Conservation (phyloP, 164 flowering plant species). For the Houttuynia cordata region DNA sequence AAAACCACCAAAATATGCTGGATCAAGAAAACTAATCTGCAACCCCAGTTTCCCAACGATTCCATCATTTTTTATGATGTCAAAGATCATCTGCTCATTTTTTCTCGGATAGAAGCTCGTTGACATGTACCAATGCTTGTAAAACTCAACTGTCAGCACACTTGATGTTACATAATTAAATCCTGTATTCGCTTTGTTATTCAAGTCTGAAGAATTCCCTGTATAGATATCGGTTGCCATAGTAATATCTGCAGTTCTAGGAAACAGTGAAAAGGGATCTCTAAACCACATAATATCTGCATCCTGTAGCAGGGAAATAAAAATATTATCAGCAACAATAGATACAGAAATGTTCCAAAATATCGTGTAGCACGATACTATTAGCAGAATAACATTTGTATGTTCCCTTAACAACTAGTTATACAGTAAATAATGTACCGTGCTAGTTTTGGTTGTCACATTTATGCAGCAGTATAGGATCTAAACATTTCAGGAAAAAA, state of each 20-base stretch:
- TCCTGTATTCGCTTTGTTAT: conserved; percentile 21
- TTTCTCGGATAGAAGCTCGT: conserved; percentile 11
- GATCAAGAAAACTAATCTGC: conserved; percentile 15
- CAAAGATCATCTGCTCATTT: conserved; percentile 13
- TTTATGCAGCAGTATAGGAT: too few species aligned
- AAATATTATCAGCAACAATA: neutral
- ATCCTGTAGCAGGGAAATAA: conserved; percentile 18
- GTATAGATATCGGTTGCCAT: conserved; percentile 16
- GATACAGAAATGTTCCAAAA: too few species aligned
- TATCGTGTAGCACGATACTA: neutral
- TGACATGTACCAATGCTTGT: conserved; percentile 18
- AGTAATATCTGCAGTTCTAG: conserved; percentile 1
- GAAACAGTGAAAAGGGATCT: conserved; percentile 16
- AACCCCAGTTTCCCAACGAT: neutral
- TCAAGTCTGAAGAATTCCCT: conserved; percentile 4
- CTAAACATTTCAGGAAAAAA: too few species aligned
- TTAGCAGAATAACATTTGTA: too few species aligned
- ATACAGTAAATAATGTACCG: too few species aligned
- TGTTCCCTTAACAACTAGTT: too few species aligned
- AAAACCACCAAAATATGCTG: conserved; percentile 20
- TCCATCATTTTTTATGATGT: conserved; percentile 8
- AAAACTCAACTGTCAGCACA: conserved; percentile 11
- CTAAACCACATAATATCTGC: conserved; percentile 39
- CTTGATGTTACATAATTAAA: conserved; percentile 16
- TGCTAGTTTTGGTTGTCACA: too few species aligned